Evolutionary conservation across 345 rosid genomes (phyloP), one percentile per base, ranked within the genome.

Genomic region (Firmiana major): DNA sequence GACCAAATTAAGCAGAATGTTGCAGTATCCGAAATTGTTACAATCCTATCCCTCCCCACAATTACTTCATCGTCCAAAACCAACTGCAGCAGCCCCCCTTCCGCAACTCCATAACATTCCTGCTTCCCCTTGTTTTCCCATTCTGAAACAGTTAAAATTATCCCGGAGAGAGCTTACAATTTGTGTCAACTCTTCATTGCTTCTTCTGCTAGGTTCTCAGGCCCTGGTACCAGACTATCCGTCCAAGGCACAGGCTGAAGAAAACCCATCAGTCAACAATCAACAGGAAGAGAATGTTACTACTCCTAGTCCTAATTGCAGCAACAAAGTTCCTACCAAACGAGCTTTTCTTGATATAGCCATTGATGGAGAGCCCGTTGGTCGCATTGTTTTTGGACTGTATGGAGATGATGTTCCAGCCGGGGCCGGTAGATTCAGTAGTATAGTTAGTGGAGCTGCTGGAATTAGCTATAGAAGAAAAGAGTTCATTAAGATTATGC

Each of bases 391-490:
- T 10, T 79, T 93, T n/a, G 99, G 98, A 7, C 74, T 95, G 63
- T 88, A 86, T 54, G 92, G 80, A 36, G 86, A 90, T 26, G 85
- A 84, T 75, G 89, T 81, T 3, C 94, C 97, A 3, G 84, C 84
- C 3, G 98, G 94, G 70, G 89, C 89, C 15, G 87, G 86, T 0
- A 84, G 94, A 80, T 93, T 95, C 75, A 80, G 80, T 53, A 87
- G 84, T 34, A 89, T 95, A 8, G 93, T 89, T 0, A 89, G 90
- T 64, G 99, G 99, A 54, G 83, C 89, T 55, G 93, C 97, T 1
- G 98, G 99, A 9, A 81, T 93, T 15, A 93, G 92, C 79, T 95
- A 93, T 86, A 87, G 94, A 78, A 90, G 94, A 79, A 95, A 93
- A 83, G 98, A 93, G 85, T 95, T 95, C 79, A 66, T 85, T 38